Percentiles rank a stretch among this genome's conserved stretches.
Conservation (phyloP, 2,329 filamentous ascomycete species). For the Pestalotiopsis sp. region DNA sequence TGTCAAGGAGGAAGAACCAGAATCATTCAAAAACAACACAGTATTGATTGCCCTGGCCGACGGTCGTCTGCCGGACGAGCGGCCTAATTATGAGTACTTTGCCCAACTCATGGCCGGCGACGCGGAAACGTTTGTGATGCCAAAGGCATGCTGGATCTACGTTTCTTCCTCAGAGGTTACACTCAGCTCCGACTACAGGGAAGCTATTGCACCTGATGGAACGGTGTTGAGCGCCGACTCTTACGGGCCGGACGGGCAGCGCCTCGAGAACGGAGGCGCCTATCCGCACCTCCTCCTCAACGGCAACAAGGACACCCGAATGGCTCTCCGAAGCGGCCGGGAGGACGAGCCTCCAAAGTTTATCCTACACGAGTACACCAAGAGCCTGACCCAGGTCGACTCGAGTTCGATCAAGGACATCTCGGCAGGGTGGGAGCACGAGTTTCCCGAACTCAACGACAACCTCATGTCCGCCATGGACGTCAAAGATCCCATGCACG, state of each 20-base stretch:
- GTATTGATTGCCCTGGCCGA: conserved; percentile 65
- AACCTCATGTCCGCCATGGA: conserved; percentile 51
- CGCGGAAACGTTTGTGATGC: conserved; percentile 54
- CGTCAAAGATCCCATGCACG: conserved; percentile 40
- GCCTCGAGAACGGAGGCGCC: conserved; percentile 28
- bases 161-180: conserved; percentile 56
- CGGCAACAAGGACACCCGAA: conserved; percentile 49
- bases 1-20: conserved; percentile 38
- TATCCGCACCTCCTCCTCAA: conserved; percentile 61
- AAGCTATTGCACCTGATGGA: conserved; percentile 13
- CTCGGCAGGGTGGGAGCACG: conserved; percentile 57
- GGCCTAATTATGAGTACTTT: conserved; percentile 66
- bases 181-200: conserved; percentile 41
- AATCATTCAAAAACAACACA: conserved; percentile 66
- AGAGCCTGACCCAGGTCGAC: conserved; percentile 55
- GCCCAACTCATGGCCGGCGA: conserved; percentile 57
- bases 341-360: conserved; percentile 39
- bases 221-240: conserved; percentile 26
- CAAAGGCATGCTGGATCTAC: conserved; percentile 62
- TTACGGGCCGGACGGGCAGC: conserved; percentile 26
- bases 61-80: conserved; percentile 57
- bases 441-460: conserved; percentile 58
- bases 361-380: conserved; percentile 63
- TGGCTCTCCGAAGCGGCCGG: conserved; percentile 48
- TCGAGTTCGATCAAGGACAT: conserved; percentile 58